Percentiles rank a stretch among this genome's conserved stretches.
Evolutionary conservation across 2,329 filamentous ascomycete genomes (phyloP).

Genomic region (Penicillium olsonii): DNA sequence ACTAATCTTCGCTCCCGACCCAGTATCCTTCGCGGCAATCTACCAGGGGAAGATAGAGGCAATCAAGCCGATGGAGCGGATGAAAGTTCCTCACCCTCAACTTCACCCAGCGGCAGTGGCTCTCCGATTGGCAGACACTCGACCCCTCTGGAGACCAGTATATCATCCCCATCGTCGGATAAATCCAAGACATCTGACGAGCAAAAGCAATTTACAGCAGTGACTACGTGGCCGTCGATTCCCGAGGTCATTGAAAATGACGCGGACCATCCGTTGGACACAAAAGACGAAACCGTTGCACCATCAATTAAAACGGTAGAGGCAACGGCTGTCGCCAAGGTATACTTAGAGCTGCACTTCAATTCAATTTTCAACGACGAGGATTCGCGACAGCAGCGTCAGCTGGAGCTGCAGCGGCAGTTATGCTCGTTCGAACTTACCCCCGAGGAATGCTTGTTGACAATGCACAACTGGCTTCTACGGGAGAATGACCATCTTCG

Average conservation of each 20-base stretch:
- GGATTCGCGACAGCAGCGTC: constrained; percentile 62
- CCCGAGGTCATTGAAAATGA: background rate
- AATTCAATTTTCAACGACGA: constrained; percentile 64
- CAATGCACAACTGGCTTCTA: constrained; percentile 60
- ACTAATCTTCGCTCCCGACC: constrained; percentile 36
- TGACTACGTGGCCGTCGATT: background rate
- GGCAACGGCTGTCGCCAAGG: constrained; percentile 75
- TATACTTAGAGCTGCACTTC: constrained; percentile 83
- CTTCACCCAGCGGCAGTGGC: constrained; percentile 27
- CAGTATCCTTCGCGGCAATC: constrained; percentile 29
- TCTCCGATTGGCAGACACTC: constrained; percentile 35
- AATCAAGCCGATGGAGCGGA: constrained; percentile 31
- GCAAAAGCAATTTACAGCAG: background rate
- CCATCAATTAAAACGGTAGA: constrained; percentile 66
- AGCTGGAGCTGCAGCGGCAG: constrained; percentile 63
- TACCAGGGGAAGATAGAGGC: constrained; percentile 13
- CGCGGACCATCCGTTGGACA: background rate
- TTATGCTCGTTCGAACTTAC: constrained; percentile 60
- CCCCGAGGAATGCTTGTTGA: constrained; percentile 57
- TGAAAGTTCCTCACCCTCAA: constrained; percentile 38
- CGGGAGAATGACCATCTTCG: constrained; percentile 76
- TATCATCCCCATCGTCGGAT: constrained; percentile 25
- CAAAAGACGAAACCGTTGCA: constrained; percentile 5
- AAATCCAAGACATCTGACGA: constrained; percentile 3
- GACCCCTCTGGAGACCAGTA: constrained; percentile 39